phyloP scores from a whole-genome alignment of 352 stramenopile species.

The Detonula confervacea region DNA sequence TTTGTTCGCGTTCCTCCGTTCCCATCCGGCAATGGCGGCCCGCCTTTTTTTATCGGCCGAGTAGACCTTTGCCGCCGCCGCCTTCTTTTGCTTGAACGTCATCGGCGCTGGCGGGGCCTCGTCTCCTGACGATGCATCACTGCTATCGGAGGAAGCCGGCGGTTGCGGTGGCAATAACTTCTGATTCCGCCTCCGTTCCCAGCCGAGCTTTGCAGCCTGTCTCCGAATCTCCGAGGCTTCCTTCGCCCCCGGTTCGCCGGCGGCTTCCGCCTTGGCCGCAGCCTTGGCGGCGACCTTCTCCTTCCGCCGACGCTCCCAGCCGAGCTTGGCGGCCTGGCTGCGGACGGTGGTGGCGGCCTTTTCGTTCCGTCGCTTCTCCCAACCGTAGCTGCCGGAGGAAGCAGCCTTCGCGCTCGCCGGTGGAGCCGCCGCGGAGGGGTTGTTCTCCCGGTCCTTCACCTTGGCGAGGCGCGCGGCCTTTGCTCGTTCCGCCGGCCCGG shows the following conservation, averaged over 20 bases:
- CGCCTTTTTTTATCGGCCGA: constrained; percentile 22
- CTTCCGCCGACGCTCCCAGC: constrained; percentile 22
- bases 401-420: too few species aligned
- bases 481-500: not conserved
- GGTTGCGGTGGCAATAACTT: constrained; percentile 13
- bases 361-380: not conserved
- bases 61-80: constrained; percentile 25
- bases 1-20: constrained; percentile 19
- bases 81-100: not conserved
- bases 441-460: too few species aligned
- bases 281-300: constrained; percentile 3
- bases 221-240: constrained; percentile 6
- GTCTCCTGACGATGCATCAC: constrained; percentile 15
- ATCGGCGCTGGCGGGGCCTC: not conserved
- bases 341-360: not conserved
- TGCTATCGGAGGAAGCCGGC: not conserved
- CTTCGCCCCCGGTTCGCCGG: constrained; percentile 4
- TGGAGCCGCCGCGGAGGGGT: too few species aligned
- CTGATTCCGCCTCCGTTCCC: constrained; percentile 24
- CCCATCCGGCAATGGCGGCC: constrained; percentile 46
- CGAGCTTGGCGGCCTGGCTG: constrained; percentile 19
- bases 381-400: not conserved
- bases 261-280: too few species aligned
- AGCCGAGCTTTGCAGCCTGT: constrained; percentile 30
- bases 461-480: too few species aligned